Percentiles rank a stretch among this genome's conserved stretches.
Evolutionary conservation across 2,329 filamentous ascomycete genomes (phyloP).

Genomic region (Fusarium sp.): DNA sequence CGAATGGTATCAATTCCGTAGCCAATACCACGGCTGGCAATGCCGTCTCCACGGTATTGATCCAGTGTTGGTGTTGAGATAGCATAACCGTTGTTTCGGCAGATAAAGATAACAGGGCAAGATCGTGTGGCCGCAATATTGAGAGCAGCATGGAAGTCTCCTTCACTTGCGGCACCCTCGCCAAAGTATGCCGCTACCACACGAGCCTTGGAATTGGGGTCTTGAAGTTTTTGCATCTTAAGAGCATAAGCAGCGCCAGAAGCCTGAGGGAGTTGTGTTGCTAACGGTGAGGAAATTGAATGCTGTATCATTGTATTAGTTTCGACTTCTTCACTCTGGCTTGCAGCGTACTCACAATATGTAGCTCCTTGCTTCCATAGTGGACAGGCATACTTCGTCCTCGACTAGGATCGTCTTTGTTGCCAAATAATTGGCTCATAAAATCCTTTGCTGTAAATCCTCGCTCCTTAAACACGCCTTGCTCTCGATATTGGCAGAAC

Average conservation of each 20-base stretch:
- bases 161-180: slow-evolving; percentile 89
- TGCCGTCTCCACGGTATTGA: slow-evolving; percentile 91
- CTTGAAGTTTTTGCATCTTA: slow-evolving; percentile 80
- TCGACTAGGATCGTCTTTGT: slow-evolving; percentile 79
- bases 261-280: slow-evolving; percentile 90
- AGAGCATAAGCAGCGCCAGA: slow-evolving; percentile 88
- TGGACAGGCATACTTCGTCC: slow-evolving; percentile 98
- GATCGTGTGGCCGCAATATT: slow-evolving; percentile 91
- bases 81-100: slow-evolving; percentile 92
- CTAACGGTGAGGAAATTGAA: slow-evolving; percentile 84
- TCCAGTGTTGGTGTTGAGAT: slow-evolving; percentile 91
- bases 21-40: slow-evolving; percentile 85
- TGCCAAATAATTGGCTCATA: slow-evolving; percentile 95
- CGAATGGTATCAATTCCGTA: slow-evolving; percentile 96
- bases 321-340: no score
- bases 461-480: slow-evolving; percentile 89
- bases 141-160: slow-evolving; percentile 90
- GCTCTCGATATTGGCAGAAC: slow-evolving; percentile 94
- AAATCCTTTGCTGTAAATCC: slow-evolving; percentile 90
- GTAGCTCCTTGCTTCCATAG: slow-evolving; percentile 85
- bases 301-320: slow-evolving; percentile 62
- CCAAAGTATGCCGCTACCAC: slow-evolving; percentile 89
- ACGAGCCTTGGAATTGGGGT: slow-evolving; percentile 73
- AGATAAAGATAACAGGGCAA: slow-evolving; percentile 91
- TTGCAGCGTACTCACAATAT: slow-evolving; percentile 72